Evolutionary conservation across 2,329 filamentous ascomycete genomes (phyloP), one percentile per base, ranked within the genome.

Genomic region (Diaporthe capsici): DNA sequence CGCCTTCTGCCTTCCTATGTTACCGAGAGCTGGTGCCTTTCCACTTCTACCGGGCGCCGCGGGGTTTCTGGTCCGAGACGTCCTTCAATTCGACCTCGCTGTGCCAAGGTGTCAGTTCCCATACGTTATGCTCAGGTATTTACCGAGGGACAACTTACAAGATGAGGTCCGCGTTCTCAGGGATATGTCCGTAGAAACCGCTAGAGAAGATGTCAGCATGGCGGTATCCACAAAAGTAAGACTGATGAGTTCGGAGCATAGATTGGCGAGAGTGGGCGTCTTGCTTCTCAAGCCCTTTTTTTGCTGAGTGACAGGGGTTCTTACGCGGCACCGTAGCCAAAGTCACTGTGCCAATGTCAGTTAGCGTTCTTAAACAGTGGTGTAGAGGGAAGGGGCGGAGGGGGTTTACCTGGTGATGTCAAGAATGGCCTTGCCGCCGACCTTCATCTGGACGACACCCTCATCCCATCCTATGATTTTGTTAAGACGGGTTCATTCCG

Each of bases 341-440:
- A 93, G 82, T 93, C 91, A 81, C 91, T 92, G 78, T 49, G 71
- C 13, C 28, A 42, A 44, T 20, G 31, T 31, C 37, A 49, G 22
- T 65, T 58, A 72, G 73, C 57, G 58, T 65, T 53, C 37, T 49
- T 53, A 31, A 22, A 39, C 17, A n/a, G 9, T 13, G 22, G 22
- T 12, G 25, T 28, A n/a, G 42, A 22, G 31, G 5, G 39, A 17
- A 9, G 17, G 25, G 4, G 22, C 4, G 31, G 31, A 31, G 22
- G 22, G 6, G 25, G 42, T 53, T 84, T 89, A 95, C 93, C 90
- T 89, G 78, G 92, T 90, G 83, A 98, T 98, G 79, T 92, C 93
- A 78, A 99, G 89, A 71, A 91, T 94, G 72, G 95, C 93, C 88
- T 94, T 96, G 90, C 98, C 96, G 83, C 96, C 96, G 76, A 98